Evolutionary conservation across 768 basidiomycete genomes (phyloP).

Genomic region (Auricularia auricula-judae): DNA sequence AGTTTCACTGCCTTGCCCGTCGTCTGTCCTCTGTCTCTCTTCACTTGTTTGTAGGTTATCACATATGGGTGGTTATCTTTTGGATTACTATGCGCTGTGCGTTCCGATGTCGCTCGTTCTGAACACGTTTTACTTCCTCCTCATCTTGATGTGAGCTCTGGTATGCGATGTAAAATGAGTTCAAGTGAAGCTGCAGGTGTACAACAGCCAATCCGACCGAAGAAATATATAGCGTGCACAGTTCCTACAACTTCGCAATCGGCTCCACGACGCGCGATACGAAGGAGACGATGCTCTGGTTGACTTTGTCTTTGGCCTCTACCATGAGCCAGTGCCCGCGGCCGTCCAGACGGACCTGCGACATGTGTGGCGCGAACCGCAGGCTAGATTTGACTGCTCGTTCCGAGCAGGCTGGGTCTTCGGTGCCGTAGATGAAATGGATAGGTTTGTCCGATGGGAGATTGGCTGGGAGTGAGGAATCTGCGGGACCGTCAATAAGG

Average conservation of each 20-base stretch:
- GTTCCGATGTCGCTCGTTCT: no score
- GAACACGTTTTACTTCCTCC: no score
- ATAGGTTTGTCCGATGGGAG: constrained; percentile 42
- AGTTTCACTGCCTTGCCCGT: no score
- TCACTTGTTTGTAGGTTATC: no score
- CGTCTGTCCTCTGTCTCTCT: no score
- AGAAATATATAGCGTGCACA: not conserved
- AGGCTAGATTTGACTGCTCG: constrained; percentile 28
- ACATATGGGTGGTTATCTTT: no score
- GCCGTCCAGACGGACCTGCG: constrained; percentile 41
- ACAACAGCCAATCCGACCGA: no score
- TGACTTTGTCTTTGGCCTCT: constrained; percentile 46
- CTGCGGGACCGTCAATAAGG: not conserved
- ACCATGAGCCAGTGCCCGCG: constrained; percentile 63
- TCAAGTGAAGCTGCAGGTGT: no score
- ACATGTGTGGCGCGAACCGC: constrained; percentile 39
- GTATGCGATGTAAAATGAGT: no score
- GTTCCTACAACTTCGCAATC: not conserved
- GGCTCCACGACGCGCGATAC: not conserved
- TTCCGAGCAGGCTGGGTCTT: constrained; percentile 35
- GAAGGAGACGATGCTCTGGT: constrained; percentile 31
- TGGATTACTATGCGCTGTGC: no score
- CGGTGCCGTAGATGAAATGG: constrained; percentile 48
- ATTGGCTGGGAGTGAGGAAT: constrained; percentile 24
- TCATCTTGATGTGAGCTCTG: no score